Conservation (phyloP, 2,329 filamentous ascomycete genomes). For the Clathrospora elynae region DNA sequence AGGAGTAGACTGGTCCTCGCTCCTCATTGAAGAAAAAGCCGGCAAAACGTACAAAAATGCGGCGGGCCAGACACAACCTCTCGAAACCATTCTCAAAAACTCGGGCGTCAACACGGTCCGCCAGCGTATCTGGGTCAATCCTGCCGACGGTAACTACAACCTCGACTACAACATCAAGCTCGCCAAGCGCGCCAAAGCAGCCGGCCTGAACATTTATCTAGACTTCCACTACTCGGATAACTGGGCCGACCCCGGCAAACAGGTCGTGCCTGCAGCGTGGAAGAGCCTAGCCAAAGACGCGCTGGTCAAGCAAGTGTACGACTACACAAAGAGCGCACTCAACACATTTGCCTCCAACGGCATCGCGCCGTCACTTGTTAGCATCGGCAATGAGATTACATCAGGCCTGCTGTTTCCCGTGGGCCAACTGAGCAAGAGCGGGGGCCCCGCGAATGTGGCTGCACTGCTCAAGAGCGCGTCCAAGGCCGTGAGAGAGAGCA, state of each 20-base stretch:
- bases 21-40: constrained; percentile 64
- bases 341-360: constrained; percentile 64
- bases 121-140: constrained; percentile 73
- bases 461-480: constrained; percentile 67
- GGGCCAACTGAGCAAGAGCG: constrained; percentile 59
- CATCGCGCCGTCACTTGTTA: constrained; percentile 65
- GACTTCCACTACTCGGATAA: constrained; percentile 72
- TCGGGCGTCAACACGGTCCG: constrained; percentile 72
- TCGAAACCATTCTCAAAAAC: constrained; percentile 67
- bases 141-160: constrained; percentile 65
- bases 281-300: constrained; percentile 60
- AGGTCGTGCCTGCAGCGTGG: constrained; percentile 69
- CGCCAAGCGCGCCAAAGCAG: constrained; percentile 67
- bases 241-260: constrained; percentile 71
- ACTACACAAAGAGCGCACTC: constrained; percentile 68
- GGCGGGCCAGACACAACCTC: constrained; percentile 57
- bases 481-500: constrained; percentile 67
- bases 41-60: constrained; percentile 66
- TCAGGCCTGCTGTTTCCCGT: constrained; percentile 69
- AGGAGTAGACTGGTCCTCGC: constrained; percentile 73
- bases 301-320: constrained; percentile 67
- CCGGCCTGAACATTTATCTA: constrained; percentile 65
- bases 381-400: constrained; percentile 76
- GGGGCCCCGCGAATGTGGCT: constrained; percentile 61
- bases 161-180: constrained; percentile 72